Percentiles rank a stretch among this genome's conserved stretches.
Conservation (phyloP, 2,329 filamentous ascomycete genomes). For the Aspergillus calidoustus region DNA sequence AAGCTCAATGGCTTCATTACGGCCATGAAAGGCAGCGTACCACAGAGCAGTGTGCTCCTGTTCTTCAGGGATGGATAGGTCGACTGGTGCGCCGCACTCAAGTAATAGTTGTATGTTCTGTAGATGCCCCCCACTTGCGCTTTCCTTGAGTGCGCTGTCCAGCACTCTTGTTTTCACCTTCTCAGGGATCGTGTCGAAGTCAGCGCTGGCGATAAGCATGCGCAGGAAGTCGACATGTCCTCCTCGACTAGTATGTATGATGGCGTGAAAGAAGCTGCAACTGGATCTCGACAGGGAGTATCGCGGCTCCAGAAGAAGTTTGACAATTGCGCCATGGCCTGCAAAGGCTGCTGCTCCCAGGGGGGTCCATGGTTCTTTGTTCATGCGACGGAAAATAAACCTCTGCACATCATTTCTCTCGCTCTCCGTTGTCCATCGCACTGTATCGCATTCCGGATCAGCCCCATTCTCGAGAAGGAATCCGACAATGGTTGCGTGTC, state of each 20-base stretch:
- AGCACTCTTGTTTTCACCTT: background rate
- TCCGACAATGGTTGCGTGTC: background rate
- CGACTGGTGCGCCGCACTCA: background rate
- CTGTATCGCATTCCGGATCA: background rate
- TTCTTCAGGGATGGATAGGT: too few relatives aligned
- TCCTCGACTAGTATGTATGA: background rate
- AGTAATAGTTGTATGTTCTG: background rate
- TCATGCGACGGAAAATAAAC: background rate
- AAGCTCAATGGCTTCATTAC: background rate
- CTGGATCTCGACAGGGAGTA: background rate
- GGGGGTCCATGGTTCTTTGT: background rate
- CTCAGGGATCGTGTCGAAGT: background rate
- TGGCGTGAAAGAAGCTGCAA: background rate
- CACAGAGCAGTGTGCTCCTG: background rate
- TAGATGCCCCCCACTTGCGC: background rate
- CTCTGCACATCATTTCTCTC: background rate
- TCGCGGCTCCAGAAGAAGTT: background rate
- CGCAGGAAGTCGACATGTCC: background rate
- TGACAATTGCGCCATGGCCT: background rate
- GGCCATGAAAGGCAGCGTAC: background rate
- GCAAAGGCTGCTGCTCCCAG: background rate
- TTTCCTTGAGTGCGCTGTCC: background rate
- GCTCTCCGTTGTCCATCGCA: background rate
- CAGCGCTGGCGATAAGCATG: background rate
- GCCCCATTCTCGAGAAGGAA: constrained; percentile 3